Conservation (phyloP, 2,329 filamentous ascomycete species). For the Penicillium griseofulvum region DNA sequence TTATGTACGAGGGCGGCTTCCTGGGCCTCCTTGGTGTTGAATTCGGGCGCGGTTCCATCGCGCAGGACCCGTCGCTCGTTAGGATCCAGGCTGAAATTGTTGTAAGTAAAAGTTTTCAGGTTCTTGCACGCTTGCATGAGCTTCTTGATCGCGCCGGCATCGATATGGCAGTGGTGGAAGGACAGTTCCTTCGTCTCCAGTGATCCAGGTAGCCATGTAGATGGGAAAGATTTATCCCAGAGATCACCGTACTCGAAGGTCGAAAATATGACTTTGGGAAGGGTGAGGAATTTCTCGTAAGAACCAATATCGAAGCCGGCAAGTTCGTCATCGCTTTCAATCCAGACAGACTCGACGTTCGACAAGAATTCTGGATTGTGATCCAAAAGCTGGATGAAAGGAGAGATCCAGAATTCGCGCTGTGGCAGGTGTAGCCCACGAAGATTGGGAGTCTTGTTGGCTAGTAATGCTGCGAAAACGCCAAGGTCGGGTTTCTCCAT, state of each 20-base stretch:
- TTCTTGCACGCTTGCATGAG: constrained; percentile 5
- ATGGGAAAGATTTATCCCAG: constrained; percentile 3
- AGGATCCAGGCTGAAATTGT: constrained; percentile 9
- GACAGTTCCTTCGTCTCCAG: neutral
- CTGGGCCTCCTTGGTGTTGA: constrained; percentile 15
- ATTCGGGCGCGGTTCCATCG: neutral
- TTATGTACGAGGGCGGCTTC: constrained; percentile 21
- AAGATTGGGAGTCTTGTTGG: constrained; percentile 22
- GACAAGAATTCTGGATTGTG: constrained; percentile 13
- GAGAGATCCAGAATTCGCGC: constrained; percentile 2
- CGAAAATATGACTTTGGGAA: constrained; percentile 4
- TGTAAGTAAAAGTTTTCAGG: constrained; percentile 11
- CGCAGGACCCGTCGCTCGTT: neutral
- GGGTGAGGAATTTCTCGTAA: constrained; percentile 12
- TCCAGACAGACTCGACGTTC: constrained; percentile 12
- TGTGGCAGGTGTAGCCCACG: constrained; percentile 14
- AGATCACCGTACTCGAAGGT: constrained; percentile 18
- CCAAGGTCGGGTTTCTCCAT: constrained; percentile 10
- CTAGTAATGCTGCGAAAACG: constrained; percentile 16
- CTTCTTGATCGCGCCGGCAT: neutral
- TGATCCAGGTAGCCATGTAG: constrained; percentile 1
- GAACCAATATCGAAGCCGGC: constrained; percentile 8
- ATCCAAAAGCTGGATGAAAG: constrained; percentile 8
- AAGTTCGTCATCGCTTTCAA: constrained; percentile 3
- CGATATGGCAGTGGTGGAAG: constrained; percentile 2